Conservation (phyloP, 2,329 filamentous ascomycete species). For the Ustilaginoidea virens region DNA sequence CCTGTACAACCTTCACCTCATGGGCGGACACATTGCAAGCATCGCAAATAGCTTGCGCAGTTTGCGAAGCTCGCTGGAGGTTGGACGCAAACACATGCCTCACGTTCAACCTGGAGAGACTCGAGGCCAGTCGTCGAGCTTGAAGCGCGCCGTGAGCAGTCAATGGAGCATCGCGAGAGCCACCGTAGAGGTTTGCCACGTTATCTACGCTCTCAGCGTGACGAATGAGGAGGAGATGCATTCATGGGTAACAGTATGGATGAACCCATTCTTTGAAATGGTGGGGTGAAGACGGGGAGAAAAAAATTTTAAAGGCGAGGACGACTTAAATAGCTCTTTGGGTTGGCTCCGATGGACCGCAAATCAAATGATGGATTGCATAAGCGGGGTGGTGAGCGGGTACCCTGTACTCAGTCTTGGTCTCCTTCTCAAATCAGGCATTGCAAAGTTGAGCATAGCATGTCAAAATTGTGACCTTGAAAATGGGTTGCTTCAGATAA, state of each 20-base stretch:
- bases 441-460: too few relatives aligned
- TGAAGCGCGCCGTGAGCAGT: constrained; percentile 74
- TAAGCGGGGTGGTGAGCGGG: not conserved
- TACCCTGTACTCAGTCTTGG: too few relatives aligned
- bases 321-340: too few relatives aligned
- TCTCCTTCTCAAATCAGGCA: too few relatives aligned
- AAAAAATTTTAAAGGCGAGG: not conserved
- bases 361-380: too few relatives aligned
- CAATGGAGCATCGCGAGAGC: constrained; percentile 62
- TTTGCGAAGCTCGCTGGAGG: constrained; percentile 56
- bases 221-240: constrained; percentile 56
- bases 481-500: too few relatives aligned
- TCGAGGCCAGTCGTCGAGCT: constrained; percentile 51
- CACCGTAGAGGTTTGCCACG: constrained; percentile 63
- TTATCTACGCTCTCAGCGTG: constrained; percentile 90
- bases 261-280: too few relatives aligned
- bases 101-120: constrained; percentile 33
- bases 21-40: constrained; percentile 26
- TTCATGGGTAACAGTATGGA: too few relatives aligned
- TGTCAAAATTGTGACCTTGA: too few relatives aligned
- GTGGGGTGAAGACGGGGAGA: too few relatives aligned
- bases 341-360: too few relatives aligned
- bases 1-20: constrained; percentile 9
- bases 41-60: constrained; percentile 49
- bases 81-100: constrained; percentile 65